These are phyloP conservation scores for Cladorrhinum sp. DNA, from an alignment of 2,329 filamentous ascomycete species.

Conservation along the genomic window DNA sequence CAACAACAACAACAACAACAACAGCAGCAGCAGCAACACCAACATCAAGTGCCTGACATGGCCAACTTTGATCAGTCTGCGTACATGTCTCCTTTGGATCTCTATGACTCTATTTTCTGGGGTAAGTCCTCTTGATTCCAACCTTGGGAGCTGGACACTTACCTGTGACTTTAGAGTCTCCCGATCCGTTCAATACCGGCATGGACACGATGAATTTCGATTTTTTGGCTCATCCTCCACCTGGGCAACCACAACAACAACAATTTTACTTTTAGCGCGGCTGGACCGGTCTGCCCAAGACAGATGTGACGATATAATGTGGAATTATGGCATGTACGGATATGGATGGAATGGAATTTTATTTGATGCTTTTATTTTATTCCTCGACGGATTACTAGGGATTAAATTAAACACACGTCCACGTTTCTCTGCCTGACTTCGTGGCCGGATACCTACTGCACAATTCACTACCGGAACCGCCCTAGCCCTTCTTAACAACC, in stretches of 20 bases:
- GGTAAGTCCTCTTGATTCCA: constrained; percentile 42
- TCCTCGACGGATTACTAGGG: too few species aligned
- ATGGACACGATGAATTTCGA: constrained; percentile 59
- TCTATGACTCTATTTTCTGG: constrained; percentile 67
- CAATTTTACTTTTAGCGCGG: constrained; percentile 52
- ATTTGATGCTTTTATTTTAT: too few species aligned
- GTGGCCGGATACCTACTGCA: too few species aligned
- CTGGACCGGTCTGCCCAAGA: neutral
- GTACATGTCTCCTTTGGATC: constrained; percentile 64
- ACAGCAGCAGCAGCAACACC: constrained; percentile 16
- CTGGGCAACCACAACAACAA: constrained; percentile 53
- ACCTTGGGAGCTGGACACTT: neutral
- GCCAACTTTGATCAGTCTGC: constrained; percentile 51
- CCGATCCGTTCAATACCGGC: constrained; percentile 56
- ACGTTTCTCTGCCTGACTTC: too few species aligned
- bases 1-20: constrained; percentile 18
- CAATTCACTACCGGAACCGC: too few species aligned
- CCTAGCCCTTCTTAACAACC: too few species aligned
- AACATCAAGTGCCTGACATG: constrained; percentile 42
- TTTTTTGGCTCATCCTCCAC: constrained; percentile 57
- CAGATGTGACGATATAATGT: neutral
- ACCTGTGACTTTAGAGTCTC: constrained; percentile 46
- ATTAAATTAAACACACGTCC: too few species aligned
- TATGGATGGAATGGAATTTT: too few species aligned
- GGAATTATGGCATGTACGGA: neutral